These are phyloP conservation scores for Fraxinus excelsior DNA, from an alignment of 257 asterid species.

Conservation along the genomic window DNA sequence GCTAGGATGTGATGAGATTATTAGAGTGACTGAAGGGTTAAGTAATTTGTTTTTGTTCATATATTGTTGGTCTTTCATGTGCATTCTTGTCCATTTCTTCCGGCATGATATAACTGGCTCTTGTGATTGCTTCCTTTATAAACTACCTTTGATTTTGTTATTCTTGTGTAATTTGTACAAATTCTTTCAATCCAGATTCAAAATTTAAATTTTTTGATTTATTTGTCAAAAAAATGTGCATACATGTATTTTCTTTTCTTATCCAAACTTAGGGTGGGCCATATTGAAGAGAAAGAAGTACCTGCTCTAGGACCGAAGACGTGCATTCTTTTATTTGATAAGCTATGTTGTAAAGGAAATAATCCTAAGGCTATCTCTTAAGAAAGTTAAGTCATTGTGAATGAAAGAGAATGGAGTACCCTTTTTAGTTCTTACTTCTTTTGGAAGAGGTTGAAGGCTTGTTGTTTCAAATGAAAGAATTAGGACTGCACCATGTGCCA, in stretches of 20 bases:
- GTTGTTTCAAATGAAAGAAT: background rate
- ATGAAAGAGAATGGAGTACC: background rate
- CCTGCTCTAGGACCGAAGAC: background rate
- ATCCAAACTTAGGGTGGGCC: background rate
- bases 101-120: background rate
- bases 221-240: background rate
- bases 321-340: background rate
- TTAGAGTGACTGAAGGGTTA: background rate
- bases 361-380: background rate
- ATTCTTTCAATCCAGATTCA: background rate
- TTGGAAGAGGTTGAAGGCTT: background rate
- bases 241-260: background rate
- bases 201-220: background rate
- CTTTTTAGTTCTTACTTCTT: background rate
- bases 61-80: background rate
- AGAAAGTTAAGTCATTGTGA: background rate
- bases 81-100: background rate
- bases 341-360: background rate
- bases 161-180: background rate
- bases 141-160: background rate
- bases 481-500: background rate
- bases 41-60: background rate
- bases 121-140: background rate
- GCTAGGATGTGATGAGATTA: conserved; percentile 1
- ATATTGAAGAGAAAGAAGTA: background rate